Evolutionary conservation across 495 filamentous ascomycete genomes (phyloP).

Genomic region (Thermothielavioides terrestris): DNA sequence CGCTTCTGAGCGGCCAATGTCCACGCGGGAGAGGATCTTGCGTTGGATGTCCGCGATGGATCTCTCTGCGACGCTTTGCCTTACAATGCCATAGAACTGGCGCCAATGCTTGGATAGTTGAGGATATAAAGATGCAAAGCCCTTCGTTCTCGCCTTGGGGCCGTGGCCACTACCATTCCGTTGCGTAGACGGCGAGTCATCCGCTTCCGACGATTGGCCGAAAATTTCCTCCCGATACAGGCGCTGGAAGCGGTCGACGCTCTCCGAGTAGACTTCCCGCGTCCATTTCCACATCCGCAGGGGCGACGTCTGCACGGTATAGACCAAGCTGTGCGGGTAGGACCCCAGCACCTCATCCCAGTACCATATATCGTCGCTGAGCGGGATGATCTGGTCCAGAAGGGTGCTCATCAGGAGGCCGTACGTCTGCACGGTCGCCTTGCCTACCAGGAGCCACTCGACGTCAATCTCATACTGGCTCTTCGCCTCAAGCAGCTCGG

Average conservation of each 20-base stretch:
- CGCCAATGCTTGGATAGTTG: slow-evolving; percentile 51
- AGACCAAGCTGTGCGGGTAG: slow-evolving; percentile 60
- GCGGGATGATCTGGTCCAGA: slow-evolving; percentile 66
- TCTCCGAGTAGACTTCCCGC: slow-evolving; percentile 53
- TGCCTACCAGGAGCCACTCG: slow-evolving; percentile 80
- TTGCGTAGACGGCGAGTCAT: not conserved
- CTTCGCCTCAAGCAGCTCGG: slow-evolving; percentile 20
- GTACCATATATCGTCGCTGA: slow-evolving; percentile 81
- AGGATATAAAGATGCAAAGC: slow-evolving; percentile 1
- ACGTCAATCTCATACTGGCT: slow-evolving; percentile 58
- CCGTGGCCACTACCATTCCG: not conserved
- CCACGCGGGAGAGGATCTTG: slow-evolving; percentile 59
- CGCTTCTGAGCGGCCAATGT: slow-evolving; percentile 59
- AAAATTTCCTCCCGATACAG: slow-evolving; percentile 6
- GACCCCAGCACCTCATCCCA: slow-evolving; percentile 81
- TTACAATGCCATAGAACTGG: slow-evolving; percentile 73
- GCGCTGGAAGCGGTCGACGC: slow-evolving; percentile 38
- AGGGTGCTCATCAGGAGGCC: slow-evolving; percentile 65
- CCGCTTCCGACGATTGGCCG: not conserved
- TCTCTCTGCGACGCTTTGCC: slow-evolving; percentile 55
- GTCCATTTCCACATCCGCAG: slow-evolving; percentile 57
- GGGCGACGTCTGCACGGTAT: slow-evolving; percentile 76
- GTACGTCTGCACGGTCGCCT: slow-evolving; percentile 77
- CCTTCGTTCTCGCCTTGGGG: not conserved
- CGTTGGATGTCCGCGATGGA: slow-evolving; percentile 52